Base-by-base conservation (phyloP, 2,329 filamentous ascomycete genomes). In the Claviceps sp. region DNA sequence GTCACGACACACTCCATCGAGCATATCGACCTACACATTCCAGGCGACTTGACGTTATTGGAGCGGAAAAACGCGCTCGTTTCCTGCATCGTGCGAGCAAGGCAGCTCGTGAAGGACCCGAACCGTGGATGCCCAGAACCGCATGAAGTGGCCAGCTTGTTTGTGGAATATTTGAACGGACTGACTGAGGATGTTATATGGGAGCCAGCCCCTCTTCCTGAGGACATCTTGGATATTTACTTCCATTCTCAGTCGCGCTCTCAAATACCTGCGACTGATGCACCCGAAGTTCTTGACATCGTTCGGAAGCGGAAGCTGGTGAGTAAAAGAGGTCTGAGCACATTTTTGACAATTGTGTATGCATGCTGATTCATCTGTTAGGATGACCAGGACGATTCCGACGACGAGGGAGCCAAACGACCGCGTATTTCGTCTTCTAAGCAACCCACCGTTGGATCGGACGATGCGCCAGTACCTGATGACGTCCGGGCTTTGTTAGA, bases 1-100 rank as follows among this genome's bases (percentile, higher is more conserved):
- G 72, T 75, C 5, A 73, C 70, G 5, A 72, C 69, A 2, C 71
- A 74, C 55, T 76, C 77, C 1, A 70, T 81, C 40, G 77, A 82
- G 60, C 78, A 82, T 54, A 69, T 81, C 43, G 72, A 74, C 52
- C 63, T 74, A 48, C 66, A 71, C 16, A 63, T 79, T 26, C 65
- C 67, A 1, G 55, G 58, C 6, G 57, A 63, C 5, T 53, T 66
- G 16, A 62, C 66, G 2, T 55, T 61, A 0, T 52, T 77, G 5
- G 75, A 79, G 56, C 69, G 72, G 16, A 76, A 72, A 53, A 76
- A 71, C 50, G 67, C 70, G 2, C 63, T 74, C 1, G 57, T 73
- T 26, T 70, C 60, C 51, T 67, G 55, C 8, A 66, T 70, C 14
- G 65, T 68, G 2, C 60, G 62, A 41, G 63, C 70, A 3, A 61